Percentiles rank a stretch among this genome's conserved stretches.
Conservation (phyloP, 2,329 filamentous ascomycete genomes). For the Sclerotinia borealis region DNA sequence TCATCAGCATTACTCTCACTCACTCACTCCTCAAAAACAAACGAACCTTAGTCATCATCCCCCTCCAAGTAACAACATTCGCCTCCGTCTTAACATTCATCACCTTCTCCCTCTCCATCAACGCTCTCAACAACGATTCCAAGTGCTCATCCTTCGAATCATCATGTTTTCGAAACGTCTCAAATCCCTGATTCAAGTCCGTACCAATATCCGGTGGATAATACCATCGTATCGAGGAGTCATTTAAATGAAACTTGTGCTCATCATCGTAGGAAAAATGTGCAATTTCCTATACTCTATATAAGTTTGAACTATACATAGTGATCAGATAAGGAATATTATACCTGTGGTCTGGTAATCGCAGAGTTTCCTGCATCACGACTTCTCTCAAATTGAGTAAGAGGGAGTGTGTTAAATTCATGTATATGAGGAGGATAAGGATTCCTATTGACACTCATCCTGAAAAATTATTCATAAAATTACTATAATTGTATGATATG, state of each 20-base stretch:
- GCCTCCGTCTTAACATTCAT: slow-evolving; percentile 56
- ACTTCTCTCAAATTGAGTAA: neutral
- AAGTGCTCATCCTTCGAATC: slow-evolving; percentile 81
- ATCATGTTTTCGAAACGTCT: slow-evolving; percentile 76
- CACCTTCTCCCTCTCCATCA: slow-evolving; percentile 61
- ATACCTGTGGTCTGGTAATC: neutral
- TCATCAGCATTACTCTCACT: neutral
- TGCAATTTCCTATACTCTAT: slow-evolving; percentile 64
- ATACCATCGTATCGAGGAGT: slow-evolving; percentile 80
- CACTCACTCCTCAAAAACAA: neutral
- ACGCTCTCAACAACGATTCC: slow-evolving; percentile 73
- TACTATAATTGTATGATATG: neutral
- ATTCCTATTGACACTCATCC: neutral
- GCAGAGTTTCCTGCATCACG: neutral
- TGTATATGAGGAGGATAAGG: neutral
- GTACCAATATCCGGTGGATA: slow-evolving; percentile 67
- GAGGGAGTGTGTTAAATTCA: neutral
- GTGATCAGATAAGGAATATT: slow-evolving; percentile 8
- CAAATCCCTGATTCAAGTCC: slow-evolving; percentile 75
- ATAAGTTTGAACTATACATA: neutral
- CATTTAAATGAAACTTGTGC: slow-evolving; percentile 69
- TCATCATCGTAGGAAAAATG: slow-evolving; percentile 90
- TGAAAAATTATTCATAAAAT: neutral
- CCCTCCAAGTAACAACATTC: slow-evolving; percentile 86
- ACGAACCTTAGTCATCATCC: slow-evolving; percentile 93